A percentile compares a stretch with the other conserved stretches of the same genome.
These are phyloP conservation scores for Microbotryum violaceum DNA, from an alignment of 1,284 basidiomycete genomes.

Conservation along the genomic window DNA sequence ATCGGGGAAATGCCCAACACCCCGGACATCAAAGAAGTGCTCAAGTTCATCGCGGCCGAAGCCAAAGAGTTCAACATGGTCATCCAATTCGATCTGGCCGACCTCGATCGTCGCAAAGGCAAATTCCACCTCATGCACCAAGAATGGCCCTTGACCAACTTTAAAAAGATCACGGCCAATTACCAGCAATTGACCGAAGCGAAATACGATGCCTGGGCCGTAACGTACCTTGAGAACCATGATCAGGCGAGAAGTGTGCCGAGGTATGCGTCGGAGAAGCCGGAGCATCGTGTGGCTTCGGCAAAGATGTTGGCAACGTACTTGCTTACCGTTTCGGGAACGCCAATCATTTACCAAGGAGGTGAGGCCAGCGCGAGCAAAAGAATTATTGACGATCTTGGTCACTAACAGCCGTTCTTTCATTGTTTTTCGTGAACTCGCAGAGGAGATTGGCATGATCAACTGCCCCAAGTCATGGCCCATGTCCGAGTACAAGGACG, in stretches of 20 bases:
- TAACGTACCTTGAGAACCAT: slow-evolving; percentile 51
- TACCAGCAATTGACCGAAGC: slow-evolving; percentile 49
- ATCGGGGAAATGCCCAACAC: slow-evolving; percentile 61
- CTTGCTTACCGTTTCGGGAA: slow-evolving; percentile 56
- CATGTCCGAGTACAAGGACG: slow-evolving; percentile 42
- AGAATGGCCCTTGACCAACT: slow-evolving; percentile 52
- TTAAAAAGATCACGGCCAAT: slow-evolving; percentile 51
- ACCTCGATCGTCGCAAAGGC: slow-evolving; percentile 10
- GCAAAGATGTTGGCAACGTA: slow-evolving; percentile 60
- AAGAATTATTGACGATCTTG: no score
- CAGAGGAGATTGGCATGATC: slow-evolving; percentile 58
- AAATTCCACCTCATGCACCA: slow-evolving; percentile 44
- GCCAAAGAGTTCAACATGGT: slow-evolving; percentile 58
- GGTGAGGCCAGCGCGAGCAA: background rate
- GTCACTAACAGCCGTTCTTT: background rate
- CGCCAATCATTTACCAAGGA: slow-evolving; percentile 65
- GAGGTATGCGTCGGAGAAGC: slow-evolving; percentile 56
- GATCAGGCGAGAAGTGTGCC: slow-evolving; percentile 54
- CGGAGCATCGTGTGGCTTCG: slow-evolving; percentile 50
- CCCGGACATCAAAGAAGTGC: slow-evolving; percentile 36
- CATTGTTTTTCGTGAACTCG: background rate
- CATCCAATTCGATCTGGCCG: slow-evolving; percentile 52
- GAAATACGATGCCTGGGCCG: slow-evolving; percentile 5
- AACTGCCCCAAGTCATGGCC: slow-evolving; percentile 61
- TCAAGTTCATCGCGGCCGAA: slow-evolving; percentile 52